Evolutionary conservation across 2,329 filamentous ascomycete genomes (phyloP), one percentile per base, ranked within the genome.

Genomic region (Aspergillus sp.): DNA sequence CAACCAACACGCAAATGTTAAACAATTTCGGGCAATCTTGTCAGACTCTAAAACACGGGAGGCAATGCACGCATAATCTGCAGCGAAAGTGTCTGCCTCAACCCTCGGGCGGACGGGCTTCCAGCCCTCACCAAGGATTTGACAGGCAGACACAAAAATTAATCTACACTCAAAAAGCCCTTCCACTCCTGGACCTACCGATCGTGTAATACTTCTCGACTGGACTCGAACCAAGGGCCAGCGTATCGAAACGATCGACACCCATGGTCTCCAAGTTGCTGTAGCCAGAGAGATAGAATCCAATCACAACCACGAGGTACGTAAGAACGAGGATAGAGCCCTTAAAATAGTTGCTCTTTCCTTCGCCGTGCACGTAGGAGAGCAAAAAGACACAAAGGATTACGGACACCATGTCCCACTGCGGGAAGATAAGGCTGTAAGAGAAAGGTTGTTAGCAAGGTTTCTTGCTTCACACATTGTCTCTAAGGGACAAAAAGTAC

Each of bases 331-430:
- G 83, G 68, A 98, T 97, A 66, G 91, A 96, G 55, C 95, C 95
- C 81, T 99, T 99, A 87, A 99, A 99, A 78, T 99, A 99, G 78
- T 99, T 99, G 82, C 93, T 98, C 86, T 99, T 99, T 43, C 95
- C 95, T 79, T 99, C 95, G 55, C 94, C 91, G 70, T 98, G 96
- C 82, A 99, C 94, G 81, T 98, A 97, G 71, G 92, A 97, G 66
- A 99, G 87, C 59, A 99, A 81, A 80, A 99, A 97, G 17, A 99
- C 92, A 71, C 94, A 97, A 15, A 99, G 75, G 61, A 98, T 97
- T 15, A 98, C 92, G 0, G 91, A 97, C 12, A 98, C 89, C 91
- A 99, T 96, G 75, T 99, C 95, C 94, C 94, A 99, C 76, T 99
- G 95, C 1, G 95, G 95, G 80, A 99, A 98, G 48, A 98, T 91